A percentile compares a stretch with the other conserved stretches of the same genome.
Conservation (phyloP, 2,329 filamentous ascomycete species). For the Pleurostoma richardsiae region DNA sequence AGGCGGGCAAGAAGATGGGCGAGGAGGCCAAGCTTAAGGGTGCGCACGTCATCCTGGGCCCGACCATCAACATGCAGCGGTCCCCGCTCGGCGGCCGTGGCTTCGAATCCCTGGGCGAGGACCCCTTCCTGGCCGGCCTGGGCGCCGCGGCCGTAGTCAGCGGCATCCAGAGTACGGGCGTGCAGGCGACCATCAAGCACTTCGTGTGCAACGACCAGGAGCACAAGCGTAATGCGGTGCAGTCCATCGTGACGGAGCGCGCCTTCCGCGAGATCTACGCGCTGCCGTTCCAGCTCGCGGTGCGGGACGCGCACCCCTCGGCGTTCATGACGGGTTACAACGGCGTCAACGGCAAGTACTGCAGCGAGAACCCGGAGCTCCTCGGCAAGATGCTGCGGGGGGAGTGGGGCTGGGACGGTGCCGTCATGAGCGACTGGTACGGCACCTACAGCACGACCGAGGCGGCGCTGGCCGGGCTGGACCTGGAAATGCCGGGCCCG, state of each 20-base stretch:
- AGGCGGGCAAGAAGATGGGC: constrained; percentile 46
- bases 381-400: constrained; percentile 45
- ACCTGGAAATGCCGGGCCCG: constrained; percentile 58
- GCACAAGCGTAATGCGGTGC: constrained; percentile 50
- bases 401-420: constrained; percentile 54
- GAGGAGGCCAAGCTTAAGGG: constrained; percentile 51
- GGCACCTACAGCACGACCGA: constrained; percentile 51
- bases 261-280: constrained; percentile 55
- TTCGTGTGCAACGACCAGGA: constrained; percentile 60
- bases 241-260: constrained; percentile 49
- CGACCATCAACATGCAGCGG: constrained; percentile 60
- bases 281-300: constrained; percentile 52
- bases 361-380: constrained; percentile 47
- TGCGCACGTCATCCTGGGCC: constrained; percentile 53
- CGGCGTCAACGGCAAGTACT: constrained; percentile 51
- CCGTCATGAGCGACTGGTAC: constrained; percentile 57
- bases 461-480: constrained; percentile 44
- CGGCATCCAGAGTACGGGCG: constrained; percentile 51
- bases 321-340: constrained; percentile 58
- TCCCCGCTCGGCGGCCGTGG: constrained; percentile 55
- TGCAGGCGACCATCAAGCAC: constrained; percentile 55
- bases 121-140: constrained; percentile 51
- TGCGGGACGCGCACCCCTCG: constrained; percentile 43
- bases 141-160: constrained; percentile 47
- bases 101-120: constrained; percentile 55